Evolutionary conservation across 208 protist species (phyloP), one percentile per base, ranked within the genome.

Genomic region (Trypanosoma boissoni): DNA sequence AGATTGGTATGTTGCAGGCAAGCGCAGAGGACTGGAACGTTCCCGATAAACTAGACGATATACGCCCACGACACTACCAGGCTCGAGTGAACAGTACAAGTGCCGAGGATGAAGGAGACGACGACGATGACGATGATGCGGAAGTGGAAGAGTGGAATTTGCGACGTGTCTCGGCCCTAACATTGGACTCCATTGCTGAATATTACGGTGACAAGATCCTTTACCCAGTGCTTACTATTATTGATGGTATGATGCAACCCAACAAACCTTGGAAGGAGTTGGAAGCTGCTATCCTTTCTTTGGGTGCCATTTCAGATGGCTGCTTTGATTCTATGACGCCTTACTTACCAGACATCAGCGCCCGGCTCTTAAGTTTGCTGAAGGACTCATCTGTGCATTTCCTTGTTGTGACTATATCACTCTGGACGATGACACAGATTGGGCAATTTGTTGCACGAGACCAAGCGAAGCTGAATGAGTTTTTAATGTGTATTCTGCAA

Each of bases 61-160:
- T 96, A 45, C 80, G 80, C 10, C 92, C 88, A 12, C 72, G 83
- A 0, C 87, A 96, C 54, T 93, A 93, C 74, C 68, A 81, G 37
- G 80, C 71, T 6, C 68, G 63, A 1, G 72, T 76, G 10, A 76
- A 91, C 43, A 64, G 65, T 8, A 74, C 74, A 2, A 39, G 34
- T 16, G 68, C 68, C 14, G 68, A 64, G 14, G 63, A 76, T 34
- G 72, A 67, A 24, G 39, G 51, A 29, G 66, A 70, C 20, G 77
- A 85, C 20, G 83, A 92, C 32, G 88, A 85, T 42, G 84, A 92
- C 50, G 94, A 90, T 49, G 83, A 82, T 28, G 86, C 78, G 12
- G 92, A 96, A 59, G 86, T 94, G 36, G 75, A 86, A 58, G 79
- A 96, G 69, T 97, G 91, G 90, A 97, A 85, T 51, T 72, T 97